These are phyloP conservation scores for Paecilomyces sp. DNA, from an alignment of 2,329 filamentous ascomycete genomes.

Conservation along the genomic window DNA sequence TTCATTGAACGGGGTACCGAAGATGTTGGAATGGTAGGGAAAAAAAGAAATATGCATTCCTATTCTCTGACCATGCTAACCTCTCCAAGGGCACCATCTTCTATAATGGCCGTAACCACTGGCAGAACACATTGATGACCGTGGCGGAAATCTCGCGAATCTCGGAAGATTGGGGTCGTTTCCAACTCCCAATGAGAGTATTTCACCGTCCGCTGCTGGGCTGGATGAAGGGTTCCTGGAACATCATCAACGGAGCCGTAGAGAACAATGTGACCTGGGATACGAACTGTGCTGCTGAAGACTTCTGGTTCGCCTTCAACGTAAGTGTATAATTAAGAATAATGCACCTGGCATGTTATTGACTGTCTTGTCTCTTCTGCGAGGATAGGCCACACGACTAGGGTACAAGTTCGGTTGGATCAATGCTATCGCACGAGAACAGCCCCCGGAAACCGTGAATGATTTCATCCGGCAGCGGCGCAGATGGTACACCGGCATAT, in stretches of 20 bases:
- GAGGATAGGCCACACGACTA: slow-evolving; percentile 3
- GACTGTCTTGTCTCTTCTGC: background rate
- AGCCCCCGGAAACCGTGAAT: slow-evolving; percentile 2
- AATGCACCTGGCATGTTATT: background rate
- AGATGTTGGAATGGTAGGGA: slow-evolving; percentile 6
- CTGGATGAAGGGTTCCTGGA: slow-evolving; percentile 6
- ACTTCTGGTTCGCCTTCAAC: slow-evolving; percentile 8
- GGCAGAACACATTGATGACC: slow-evolving; percentile 3
- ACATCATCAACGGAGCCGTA: slow-evolving; percentile 6
- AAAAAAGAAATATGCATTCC: too few relatives aligned
- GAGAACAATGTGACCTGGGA: slow-evolving; percentile 8
- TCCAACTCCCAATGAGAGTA: slow-evolving; percentile 4
- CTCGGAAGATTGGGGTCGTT: slow-evolving; percentile 7
- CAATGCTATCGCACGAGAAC: slow-evolving; percentile 6
- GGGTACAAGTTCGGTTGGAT: slow-evolving; percentile 9
- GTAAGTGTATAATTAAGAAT: slow-evolving; percentile 1
- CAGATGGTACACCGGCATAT: slow-evolving; percentile 6
- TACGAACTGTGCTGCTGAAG: slow-evolving; percentile 6
- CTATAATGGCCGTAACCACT: slow-evolving; percentile 7
- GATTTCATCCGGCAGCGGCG: slow-evolving; percentile 6
- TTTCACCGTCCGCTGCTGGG: slow-evolving; percentile 6
- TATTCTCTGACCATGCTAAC: background rate
- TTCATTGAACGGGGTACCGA: slow-evolving; percentile 8
- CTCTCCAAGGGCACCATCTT: slow-evolving; percentile 6
- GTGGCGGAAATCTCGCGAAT: slow-evolving; percentile 6